phyloP scores from a whole-genome alignment of 768 basidiomycete species.

The Dacryopinax primogenitus region DNA sequence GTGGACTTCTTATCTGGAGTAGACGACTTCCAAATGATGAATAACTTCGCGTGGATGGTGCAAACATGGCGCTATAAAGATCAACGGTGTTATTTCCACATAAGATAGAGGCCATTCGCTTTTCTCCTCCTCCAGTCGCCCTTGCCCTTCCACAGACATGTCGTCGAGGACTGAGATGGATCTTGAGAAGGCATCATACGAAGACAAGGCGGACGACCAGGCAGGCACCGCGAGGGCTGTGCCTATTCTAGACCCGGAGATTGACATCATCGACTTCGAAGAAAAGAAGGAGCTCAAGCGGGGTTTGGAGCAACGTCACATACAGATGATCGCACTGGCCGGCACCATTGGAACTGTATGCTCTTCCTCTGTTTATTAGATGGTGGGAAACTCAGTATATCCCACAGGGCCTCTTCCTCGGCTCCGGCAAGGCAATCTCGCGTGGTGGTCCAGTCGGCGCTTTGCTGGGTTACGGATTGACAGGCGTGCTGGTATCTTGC shows the following conservation, averaged over 20 bases:
- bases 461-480: conserved; percentile 47
- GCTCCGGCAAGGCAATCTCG: conserved; percentile 48
- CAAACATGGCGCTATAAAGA: too few species aligned
- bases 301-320: not conserved
- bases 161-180: not conserved
- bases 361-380: not conserved
- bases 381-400: not conserved
- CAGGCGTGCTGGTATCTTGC: conserved; percentile 55
- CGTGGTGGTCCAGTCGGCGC: conserved; percentile 56
- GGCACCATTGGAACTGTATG: not conserved
- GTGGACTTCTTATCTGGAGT: too few species aligned
- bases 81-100: too few species aligned
- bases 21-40: too few species aligned
- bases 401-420: conserved; percentile 46
- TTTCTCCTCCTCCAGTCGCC: not conserved
- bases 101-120: too few species aligned
- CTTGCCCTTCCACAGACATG: not conserved
- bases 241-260: not conserved
- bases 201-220: not conserved
- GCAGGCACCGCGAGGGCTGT: not conserved
- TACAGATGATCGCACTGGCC: not conserved
- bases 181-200: not conserved
- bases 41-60: too few species aligned
- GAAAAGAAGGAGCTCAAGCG: not conserved
- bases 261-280: not conserved